Evolutionary conservation across 805 yeast genomes (phyloP).

Genomic region (Yueomyces sp.): DNA sequence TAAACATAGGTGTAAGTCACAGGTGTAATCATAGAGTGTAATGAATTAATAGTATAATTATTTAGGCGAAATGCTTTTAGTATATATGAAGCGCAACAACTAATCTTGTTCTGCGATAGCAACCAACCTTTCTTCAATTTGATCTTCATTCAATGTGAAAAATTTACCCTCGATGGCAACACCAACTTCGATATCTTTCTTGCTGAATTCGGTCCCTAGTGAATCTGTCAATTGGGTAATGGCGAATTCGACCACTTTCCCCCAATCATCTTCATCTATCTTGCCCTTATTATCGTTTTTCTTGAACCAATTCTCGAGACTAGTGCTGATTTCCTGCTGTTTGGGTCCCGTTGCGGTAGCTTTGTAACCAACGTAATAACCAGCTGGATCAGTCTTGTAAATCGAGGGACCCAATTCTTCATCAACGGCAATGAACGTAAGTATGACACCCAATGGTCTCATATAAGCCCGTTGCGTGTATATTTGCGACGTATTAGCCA

Average conservation of each 20-base stretch:
- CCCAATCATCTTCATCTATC: slow-evolving; percentile 58
- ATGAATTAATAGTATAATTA: neutral
- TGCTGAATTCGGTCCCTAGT: slow-evolving; percentile 84
- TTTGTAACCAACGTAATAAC: slow-evolving; percentile 79
- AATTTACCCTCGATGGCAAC: slow-evolving; percentile 67
- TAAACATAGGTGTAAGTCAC: too few species aligned
- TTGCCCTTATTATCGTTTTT: slow-evolving; percentile 19
- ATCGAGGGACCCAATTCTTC: slow-evolving; percentile 83
- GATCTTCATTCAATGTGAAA: slow-evolving; percentile 62
- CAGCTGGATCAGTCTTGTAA: slow-evolving; percentile 95
- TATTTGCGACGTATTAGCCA: slow-evolving; percentile 91
- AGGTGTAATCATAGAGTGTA: too few species aligned
- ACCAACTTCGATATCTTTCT: slow-evolving; percentile 87
- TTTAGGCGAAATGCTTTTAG: neutral
- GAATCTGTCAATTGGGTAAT: slow-evolving; percentile 77
- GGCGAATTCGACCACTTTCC: slow-evolving; percentile 76
- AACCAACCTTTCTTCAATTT: slow-evolving; percentile 87
- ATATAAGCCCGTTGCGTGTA: slow-evolving; percentile 97
- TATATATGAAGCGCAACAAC: slow-evolving; percentile 1
- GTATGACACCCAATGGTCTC: slow-evolving; percentile 94
- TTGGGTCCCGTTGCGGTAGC: slow-evolving; percentile 95
- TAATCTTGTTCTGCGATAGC: slow-evolving; percentile 95
- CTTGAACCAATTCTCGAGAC: slow-evolving; percentile 82
- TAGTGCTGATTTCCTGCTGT: slow-evolving; percentile 88
- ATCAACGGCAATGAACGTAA: slow-evolving; percentile 78